Base-by-base conservation (phyloP, 192 early-diverging fungal species). In the Backusella mclennaniae region DNA sequence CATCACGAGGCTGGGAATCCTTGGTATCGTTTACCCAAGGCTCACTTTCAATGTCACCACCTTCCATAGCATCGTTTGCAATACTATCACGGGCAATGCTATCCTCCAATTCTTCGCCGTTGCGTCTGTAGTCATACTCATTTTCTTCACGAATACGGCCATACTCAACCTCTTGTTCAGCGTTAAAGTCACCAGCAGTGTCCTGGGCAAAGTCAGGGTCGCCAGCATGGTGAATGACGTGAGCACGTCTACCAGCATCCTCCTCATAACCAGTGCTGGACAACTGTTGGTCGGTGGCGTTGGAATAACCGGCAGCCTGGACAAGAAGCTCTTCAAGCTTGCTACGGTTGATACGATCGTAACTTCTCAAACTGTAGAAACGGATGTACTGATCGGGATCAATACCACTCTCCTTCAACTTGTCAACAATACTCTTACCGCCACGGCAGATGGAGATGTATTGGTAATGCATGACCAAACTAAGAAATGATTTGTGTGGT, bases 381-480 rank as follows among this genome's bases (percentile, higher is more conserved):
- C 85, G 85, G 73, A 95, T 94, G 75, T 95, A 95, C 8, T 87
- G 68, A 11, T 83, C 77, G 0, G 90, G 84, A 14, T 69, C 68
- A 42, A 95, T 84, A 7, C 91, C 90, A 6, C 77, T 81, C 49
- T 87, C 80, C 17, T 78, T 70, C 63, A 95, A 83, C 66, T 86
- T 76, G 35, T 86, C 86, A 23, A 87, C 69, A n/a, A 95, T 89
- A 67, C 89, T 91, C 73, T 94, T 85, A 67, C 86, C 90, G 59
- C 94, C 94, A 41, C 94, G 92, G 44, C 86, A 87, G 67, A 95
- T 95, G n/a, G 92, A 90, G 73, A 88, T 82, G 77, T 93, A 95
- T 82, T 95, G 94, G 80, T 89, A 95, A 76, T 93, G 86, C 91
- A 95, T 90, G 6, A 95, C 89, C 33, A 91, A 86, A 71, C 84